Conservation (phyloP, 2,329 filamentous ascomycete species). For the Apiospora saccharicola region DNA sequence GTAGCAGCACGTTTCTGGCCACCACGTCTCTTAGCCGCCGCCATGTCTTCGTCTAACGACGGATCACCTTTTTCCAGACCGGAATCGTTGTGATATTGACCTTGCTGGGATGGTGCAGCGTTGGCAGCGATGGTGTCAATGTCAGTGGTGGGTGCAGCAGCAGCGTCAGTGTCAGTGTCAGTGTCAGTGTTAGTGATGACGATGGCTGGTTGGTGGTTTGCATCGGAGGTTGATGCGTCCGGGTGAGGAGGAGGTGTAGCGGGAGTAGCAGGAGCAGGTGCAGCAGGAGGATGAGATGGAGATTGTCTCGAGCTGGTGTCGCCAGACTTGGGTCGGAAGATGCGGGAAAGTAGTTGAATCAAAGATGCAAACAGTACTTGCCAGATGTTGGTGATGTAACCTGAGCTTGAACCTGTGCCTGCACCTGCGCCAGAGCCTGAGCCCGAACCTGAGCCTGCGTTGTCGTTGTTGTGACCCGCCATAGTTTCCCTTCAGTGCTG, state of each 20-base stretch:
- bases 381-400: conserved; percentile 44
- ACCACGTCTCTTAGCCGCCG: conserved; percentile 39
- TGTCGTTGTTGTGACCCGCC: conserved; percentile 14
- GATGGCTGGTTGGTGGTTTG: conserved; percentile 15
- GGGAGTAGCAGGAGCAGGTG: background rate
- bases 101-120: background rate
- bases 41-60: conserved; percentile 32
- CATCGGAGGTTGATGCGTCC: background rate
- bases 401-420: conserved; percentile 36
- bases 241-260: background rate
- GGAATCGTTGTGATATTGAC: background rate
- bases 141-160: conserved; percentile 19
- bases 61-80: conserved; percentile 20
- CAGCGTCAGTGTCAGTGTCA: background rate
- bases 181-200: no score
- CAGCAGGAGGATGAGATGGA: conserved; percentile 20
- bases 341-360: conserved; percentile 37
- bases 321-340: conserved; percentile 30
- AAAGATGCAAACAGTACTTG: conserved; percentile 43
- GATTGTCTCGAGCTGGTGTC: conserved; percentile 34
- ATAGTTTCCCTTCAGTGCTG: background rate
- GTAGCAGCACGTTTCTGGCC: conserved; percentile 39
- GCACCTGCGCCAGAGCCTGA: conserved; percentile 21
- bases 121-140: conserved; percentile 1
- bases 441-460: background rate